Base-by-base conservation (phyloP, 2,329 filamentous ascomycete genomes). In the Fusarium sp. region DNA sequence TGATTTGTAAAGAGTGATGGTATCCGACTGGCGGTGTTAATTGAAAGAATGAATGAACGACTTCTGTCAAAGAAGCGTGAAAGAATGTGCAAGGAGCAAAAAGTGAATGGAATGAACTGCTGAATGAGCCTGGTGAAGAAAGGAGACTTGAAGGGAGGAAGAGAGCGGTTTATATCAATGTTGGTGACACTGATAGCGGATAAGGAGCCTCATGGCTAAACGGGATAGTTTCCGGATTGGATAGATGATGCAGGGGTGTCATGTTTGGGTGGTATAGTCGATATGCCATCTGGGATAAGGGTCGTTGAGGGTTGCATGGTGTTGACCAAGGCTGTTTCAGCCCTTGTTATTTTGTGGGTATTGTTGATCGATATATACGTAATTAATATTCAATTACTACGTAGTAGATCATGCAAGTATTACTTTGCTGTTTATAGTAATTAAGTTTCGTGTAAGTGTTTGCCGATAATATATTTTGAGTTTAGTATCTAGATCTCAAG, bases 61-160 rank as follows among this genome's bases (percentile, higher is more conserved):
- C 74, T 75, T 76, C 74, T 76, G 42, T 76, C 74, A 76, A 76
- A 76, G 74, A 76, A 76, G 74, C 53, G 59, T 65, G 48, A 59
- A 60, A 63, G 63, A 60, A 59, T 62, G 69, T 66, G 67, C 49
- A 75, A 73, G 56, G 67, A 70, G 56, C 54, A 71, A 72, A 66
- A 72, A 73, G 69, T 56, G 68, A 75, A 68, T 73, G 72, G 51
- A 73, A 47, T 70, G 66, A 73, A 69, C 60, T 75, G 66, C 68
- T 75, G 67, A 47, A 55, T 74, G 72, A 76, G 72, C 68, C 69
- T 54, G 66, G 46, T 57, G 27, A 68, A 48, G 62, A 50, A 59
- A 60, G 55, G 13, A 21, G 33, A 31, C 7, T 40, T 31, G 45
- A 45, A 13, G 46, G 40, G 18, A 36, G 46, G 48, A 25, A 27